Conservation (phyloP, 345 rosid species). For the Melastoma malabathricum region DNA sequence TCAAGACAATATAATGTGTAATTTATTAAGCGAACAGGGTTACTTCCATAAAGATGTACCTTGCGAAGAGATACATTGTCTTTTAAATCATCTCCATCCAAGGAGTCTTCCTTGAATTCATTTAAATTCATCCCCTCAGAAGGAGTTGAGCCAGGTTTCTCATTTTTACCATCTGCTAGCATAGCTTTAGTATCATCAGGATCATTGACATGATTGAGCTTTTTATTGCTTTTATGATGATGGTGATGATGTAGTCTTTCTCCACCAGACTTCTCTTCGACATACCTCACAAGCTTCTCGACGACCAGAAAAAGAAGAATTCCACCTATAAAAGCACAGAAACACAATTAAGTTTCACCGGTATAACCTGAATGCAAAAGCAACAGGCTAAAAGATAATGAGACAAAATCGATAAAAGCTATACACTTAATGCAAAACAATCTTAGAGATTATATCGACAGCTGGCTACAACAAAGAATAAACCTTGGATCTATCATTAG, state of each 20-base stretch:
- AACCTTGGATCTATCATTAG: too few relatives aligned
- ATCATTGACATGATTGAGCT: slow-evolving; percentile 38
- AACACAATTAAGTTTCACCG: background rate
- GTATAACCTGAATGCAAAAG: too few relatives aligned
- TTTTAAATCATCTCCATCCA: slow-evolving; percentile 16
- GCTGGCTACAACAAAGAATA: too few relatives aligned
- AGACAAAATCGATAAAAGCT: too few relatives aligned
- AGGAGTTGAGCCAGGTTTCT: background rate
- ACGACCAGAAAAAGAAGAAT: slow-evolving; percentile 86
- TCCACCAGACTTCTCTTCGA: slow-evolving; percentile 58
- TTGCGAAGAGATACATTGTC: slow-evolving; percentile 40
- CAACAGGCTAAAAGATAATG: too few relatives aligned
- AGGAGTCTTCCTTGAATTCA: slow-evolving; percentile 23
- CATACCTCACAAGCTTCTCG: slow-evolving; percentile 88
- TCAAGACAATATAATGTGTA: background rate
- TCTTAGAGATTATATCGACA: too few relatives aligned
- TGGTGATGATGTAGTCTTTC: slow-evolving; percentile 50
- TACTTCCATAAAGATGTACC: slow-evolving; percentile 23
- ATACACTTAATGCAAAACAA: too few relatives aligned
- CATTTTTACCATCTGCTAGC: slow-evolving; percentile 16
- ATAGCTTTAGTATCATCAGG: slow-evolving; percentile 11
- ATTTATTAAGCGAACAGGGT: background rate
- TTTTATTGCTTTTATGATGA: slow-evolving; percentile 40
- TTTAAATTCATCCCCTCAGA: slow-evolving; percentile 18
- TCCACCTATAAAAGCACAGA: slow-evolving; percentile 55